Percentiles rank a stretch among this genome's conserved stretches.
Evolutionary conservation across 768 basidiomycete species (phyloP).

Genomic region (Suillus discolor): DNA sequence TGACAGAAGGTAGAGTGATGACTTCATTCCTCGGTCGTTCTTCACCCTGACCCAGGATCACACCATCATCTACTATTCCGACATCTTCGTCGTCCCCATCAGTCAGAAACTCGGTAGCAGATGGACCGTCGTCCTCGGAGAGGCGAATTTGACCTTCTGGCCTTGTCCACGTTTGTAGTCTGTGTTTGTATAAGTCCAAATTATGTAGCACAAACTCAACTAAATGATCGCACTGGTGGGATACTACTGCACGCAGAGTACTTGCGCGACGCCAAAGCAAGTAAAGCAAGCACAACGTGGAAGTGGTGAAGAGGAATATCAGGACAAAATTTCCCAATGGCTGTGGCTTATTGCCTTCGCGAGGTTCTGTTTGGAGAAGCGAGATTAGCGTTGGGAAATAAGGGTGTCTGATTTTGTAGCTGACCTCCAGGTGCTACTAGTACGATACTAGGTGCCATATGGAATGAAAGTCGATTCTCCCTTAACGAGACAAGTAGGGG

Average conservation of each 20-base stretch:
- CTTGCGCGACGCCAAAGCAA: conserved; percentile 66
- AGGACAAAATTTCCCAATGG: conserved; percentile 60
- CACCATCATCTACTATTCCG: conserved; percentile 37
- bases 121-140: conserved; percentile 71
- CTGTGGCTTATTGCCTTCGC: conserved; percentile 59
- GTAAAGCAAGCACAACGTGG: conserved; percentile 58
- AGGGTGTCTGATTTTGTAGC: background rate
- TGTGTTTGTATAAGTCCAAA: conserved; percentile 26
- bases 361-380: conserved; percentile 49
- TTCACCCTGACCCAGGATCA: conserved; percentile 23
- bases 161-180: conserved; percentile 57
- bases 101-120: conserved; percentile 65
- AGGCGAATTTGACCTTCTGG: conserved; percentile 64
- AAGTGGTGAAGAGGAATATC: conserved; percentile 59
- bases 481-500: background rate
- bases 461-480: background rate
- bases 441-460: conserved; percentile 23
- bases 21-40: conserved; percentile 8
- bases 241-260: conserved; percentile 56
- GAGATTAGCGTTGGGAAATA: conserved; percentile 7
- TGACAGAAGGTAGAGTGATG: background rate
- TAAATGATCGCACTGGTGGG: conserved; percentile 50
- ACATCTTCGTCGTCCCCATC: conserved; percentile 57
- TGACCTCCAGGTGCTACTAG: conserved; percentile 25
- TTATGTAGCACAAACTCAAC: background rate